A percentile compares a stretch with the other conserved stretches of the same genome.
phyloP scores from a whole-genome alignment of 192 early-diverging fungal species.

The Podila minutissima region DNA sequence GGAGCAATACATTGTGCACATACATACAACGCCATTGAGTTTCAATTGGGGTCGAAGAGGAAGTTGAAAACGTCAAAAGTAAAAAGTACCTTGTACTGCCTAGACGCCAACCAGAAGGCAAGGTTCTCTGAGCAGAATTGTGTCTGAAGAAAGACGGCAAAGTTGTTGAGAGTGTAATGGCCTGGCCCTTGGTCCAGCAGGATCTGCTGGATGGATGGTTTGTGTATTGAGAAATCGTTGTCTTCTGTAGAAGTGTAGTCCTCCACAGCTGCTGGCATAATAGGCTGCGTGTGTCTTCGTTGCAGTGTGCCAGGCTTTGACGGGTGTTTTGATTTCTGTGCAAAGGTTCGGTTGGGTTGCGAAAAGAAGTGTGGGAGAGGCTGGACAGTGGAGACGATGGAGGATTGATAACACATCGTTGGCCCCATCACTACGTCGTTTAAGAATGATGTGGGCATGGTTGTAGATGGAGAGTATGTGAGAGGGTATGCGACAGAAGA shows the following conservation, averaged over 20 bases:
- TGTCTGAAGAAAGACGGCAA: conserved; percentile 40
- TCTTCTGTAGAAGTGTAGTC: background rate
- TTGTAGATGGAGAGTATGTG: background rate
- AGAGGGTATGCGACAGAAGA: background rate
- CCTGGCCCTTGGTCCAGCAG: conserved; percentile 8
- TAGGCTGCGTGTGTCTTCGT: background rate
- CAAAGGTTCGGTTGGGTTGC: background rate
- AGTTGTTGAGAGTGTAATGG: conserved; percentile 29
- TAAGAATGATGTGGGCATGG: background rate
- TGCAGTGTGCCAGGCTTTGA: background rate
- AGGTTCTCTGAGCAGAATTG: conserved; percentile 54
- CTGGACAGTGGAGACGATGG: background rate
- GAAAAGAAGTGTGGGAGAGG: background rate
- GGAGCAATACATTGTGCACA: background rate
- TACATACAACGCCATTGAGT: background rate
- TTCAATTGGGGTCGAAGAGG: too few relatives aligned
- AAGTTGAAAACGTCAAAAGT: background rate
- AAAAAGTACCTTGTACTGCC: conserved; percentile 39
- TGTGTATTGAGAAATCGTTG: background rate
- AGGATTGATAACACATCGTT: conserved; percentile 1
- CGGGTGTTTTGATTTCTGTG: background rate
- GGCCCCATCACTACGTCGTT: background rate
- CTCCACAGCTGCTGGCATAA: background rate
- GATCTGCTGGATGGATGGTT: conserved; percentile 15
- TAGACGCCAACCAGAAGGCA: conserved; percentile 47